Conservation (phyloP, 345 rosid genomes). For the Rhizophora mangle region DNA sequence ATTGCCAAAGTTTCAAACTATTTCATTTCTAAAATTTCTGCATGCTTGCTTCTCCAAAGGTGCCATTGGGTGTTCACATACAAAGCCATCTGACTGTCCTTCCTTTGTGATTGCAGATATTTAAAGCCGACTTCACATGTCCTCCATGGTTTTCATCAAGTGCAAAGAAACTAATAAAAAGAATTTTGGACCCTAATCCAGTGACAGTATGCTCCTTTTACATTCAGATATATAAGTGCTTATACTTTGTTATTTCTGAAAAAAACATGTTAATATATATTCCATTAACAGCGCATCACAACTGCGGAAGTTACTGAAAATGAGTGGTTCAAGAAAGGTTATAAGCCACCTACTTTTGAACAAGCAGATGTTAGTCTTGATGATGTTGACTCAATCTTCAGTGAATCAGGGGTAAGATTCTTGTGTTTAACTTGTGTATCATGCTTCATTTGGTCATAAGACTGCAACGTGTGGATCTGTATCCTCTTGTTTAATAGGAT, state of each 20-base stretch:
- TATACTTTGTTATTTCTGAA: background rate
- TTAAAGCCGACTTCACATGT: slow-evolving; percentile 80
- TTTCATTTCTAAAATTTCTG: background rate
- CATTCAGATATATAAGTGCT: slow-evolving; percentile 4
- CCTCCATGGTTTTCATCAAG: slow-evolving; percentile 98
- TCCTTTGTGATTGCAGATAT: slow-evolving; percentile 56
- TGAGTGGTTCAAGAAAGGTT: slow-evolving; percentile 99
- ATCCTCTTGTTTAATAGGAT: slow-evolving; percentile 44
- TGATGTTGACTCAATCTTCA: slow-evolving; percentile 81
- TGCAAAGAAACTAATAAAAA: slow-evolving; percentile 84
- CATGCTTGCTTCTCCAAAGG: background rate
- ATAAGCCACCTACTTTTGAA: slow-evolving; percentile 80
- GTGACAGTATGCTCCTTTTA: slow-evolving; percentile 47
- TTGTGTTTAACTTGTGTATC: slow-evolving; percentile 12
- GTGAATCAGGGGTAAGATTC: slow-evolving; percentile 64
- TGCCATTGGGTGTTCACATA: background rate
- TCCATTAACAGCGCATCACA: slow-evolving; percentile 66
- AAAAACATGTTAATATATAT: background rate
- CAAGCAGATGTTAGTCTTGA: slow-evolving; percentile 70
- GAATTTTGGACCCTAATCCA: slow-evolving; percentile 91
- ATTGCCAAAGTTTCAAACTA: background rate
- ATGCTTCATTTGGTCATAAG: slow-evolving; percentile 2
- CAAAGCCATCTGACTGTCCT: background rate
- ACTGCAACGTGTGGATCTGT: slow-evolving; percentile 10
- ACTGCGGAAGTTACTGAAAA: slow-evolving; percentile 76